These are phyloP conservation scores for barrel medic (Medicago truncatula) DNA, from an alignment of 306 rosid species.

Conservation along the genomic window DNA sequence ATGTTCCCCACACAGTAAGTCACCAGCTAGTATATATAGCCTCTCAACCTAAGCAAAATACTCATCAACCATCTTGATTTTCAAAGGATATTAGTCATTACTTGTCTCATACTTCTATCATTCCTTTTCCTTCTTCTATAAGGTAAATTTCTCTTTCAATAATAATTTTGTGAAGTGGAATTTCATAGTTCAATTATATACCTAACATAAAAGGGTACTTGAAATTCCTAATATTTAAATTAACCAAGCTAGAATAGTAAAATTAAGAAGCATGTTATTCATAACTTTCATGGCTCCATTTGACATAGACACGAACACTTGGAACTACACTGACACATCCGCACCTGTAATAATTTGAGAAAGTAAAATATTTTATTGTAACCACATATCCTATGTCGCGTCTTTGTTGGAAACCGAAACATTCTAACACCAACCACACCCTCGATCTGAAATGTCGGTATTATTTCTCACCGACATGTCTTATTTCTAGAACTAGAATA, in stretches of 20 bases:
- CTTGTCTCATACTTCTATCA: neutral
- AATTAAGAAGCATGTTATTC: too few relatives aligned
- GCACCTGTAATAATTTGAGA: too few relatives aligned
- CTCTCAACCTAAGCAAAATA: constrained; percentile 42
- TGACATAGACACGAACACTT: too few relatives aligned
- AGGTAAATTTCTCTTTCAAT: constrained; percentile 48
- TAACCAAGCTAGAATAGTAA: too few relatives aligned
- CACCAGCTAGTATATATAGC: constrained; percentile 60
- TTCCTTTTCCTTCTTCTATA: constrained; percentile 19
- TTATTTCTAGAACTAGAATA: neutral
- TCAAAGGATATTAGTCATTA: constrained; percentile 36
- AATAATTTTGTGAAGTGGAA: neutral
- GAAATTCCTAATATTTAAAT: neutral
- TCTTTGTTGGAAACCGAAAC: too few relatives aligned
- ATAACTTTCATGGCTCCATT: too few relatives aligned
- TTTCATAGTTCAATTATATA: constrained; percentile 2
- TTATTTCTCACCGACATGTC: neutral
- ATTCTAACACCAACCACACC: too few relatives aligned
- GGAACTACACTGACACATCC: too few relatives aligned
- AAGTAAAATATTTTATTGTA: too few relatives aligned
- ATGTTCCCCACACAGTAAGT: constrained; percentile 48
- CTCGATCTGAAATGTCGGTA: too few relatives aligned
- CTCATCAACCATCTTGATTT: constrained; percentile 46
- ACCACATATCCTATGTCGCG: too few relatives aligned
- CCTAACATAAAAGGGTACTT: neutral